Percentiles rank a stretch among this genome's conserved stretches.
Conservation (phyloP, 2,329 filamentous ascomycete species). For the Trichoderma sp. region DNA sequence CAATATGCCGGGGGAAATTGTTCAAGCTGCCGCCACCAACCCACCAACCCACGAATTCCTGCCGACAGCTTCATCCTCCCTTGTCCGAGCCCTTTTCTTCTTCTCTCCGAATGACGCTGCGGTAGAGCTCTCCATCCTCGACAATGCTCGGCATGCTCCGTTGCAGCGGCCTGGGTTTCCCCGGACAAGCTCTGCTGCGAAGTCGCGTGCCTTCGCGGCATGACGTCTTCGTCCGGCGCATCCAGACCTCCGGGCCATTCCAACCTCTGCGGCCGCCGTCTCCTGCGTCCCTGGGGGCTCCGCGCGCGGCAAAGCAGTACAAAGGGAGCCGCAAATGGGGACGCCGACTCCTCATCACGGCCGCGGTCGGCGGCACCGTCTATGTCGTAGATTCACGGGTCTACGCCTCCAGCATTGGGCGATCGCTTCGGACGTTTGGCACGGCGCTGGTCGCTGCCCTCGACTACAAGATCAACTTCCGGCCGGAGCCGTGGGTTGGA, state of each 20-base stretch:
- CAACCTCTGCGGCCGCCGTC: slow-evolving; percentile 71
- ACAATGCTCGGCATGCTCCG: slow-evolving; percentile 30
- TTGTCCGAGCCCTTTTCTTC: not conserved
- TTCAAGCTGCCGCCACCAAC: not conserved
- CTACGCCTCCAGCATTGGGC: slow-evolving; percentile 75
- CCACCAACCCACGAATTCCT: not conserved
- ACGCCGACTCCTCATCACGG: slow-evolving; percentile 66
- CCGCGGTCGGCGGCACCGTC: slow-evolving; percentile 55
- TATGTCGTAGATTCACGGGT: slow-evolving; percentile 70
- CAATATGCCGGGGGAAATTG: not conserved
- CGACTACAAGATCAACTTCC: slow-evolving; percentile 97
- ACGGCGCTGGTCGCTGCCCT: slow-evolving; percentile 75
- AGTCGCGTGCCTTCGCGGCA: slow-evolving; percentile 21
- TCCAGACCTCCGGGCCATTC: slow-evolving; percentile 46
- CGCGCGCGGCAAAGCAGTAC: slow-evolving; percentile 68
- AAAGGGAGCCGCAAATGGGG: slow-evolving; percentile 68
- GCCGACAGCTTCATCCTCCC: not conserved
- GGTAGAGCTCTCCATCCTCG: not conserved
- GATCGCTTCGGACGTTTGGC: slow-evolving; percentile 77
- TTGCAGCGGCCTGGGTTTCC: slow-evolving; percentile 28
- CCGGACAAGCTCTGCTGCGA: slow-evolving; percentile 21
- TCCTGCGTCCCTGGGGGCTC: slow-evolving; percentile 72
- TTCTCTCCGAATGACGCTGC: slow-evolving; percentile 18
- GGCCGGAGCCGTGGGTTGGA: slow-evolving; percentile 70
- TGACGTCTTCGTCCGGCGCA: slow-evolving; percentile 25